Conservation (phyloP, 1,139 yeast species). For the Lipomyces yarrowii region DNA sequence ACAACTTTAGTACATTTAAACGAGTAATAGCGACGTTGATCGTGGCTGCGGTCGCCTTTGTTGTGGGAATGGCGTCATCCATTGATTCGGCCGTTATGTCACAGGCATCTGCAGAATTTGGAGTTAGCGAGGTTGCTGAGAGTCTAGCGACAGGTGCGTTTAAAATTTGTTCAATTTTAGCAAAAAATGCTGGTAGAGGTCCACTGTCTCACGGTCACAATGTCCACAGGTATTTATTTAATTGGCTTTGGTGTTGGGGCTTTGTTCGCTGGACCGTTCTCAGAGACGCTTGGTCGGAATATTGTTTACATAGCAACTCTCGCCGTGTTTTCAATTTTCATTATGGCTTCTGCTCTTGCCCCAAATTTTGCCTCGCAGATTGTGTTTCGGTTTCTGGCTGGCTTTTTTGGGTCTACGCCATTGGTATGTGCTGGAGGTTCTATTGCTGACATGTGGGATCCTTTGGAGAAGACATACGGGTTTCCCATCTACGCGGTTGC, state of each 20-base stretch:
- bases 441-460: slow-evolving; percentile 62
- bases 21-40: slow-evolving; percentile 49
- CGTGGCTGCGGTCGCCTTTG: slow-evolving; percentile 52
- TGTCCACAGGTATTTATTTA: slow-evolving; percentile 66
- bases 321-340: slow-evolving; percentile 58
- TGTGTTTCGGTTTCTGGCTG: slow-evolving; percentile 67
- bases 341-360: slow-evolving; percentile 66
- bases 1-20: slow-evolving; percentile 53
- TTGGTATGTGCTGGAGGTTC: slow-evolving; percentile 76
- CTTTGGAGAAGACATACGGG: slow-evolving; percentile 55
- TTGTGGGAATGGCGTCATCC: slow-evolving; percentile 64
- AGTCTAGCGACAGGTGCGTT: slow-evolving; percentile 49
- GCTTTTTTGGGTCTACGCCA: slow-evolving; percentile 70
- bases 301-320: slow-evolving; percentile 56
- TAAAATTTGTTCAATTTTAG: not conserved
- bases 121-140: slow-evolving; percentile 81
- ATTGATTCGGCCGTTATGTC: slow-evolving; percentile 60
- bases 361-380: slow-evolving; percentile 64
- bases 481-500: slow-evolving; percentile 68
- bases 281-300: slow-evolving; percentile 58
- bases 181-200: not conserved
- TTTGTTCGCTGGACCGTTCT: slow-evolving; percentile 73
- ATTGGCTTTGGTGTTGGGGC: slow-evolving; percentile 67
- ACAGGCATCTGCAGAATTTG: slow-evolving; percentile 50
- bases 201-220: not conserved